Conservation (phyloP, 345 rosid genomes). For the Lagerstroemia speciosa region DNA sequence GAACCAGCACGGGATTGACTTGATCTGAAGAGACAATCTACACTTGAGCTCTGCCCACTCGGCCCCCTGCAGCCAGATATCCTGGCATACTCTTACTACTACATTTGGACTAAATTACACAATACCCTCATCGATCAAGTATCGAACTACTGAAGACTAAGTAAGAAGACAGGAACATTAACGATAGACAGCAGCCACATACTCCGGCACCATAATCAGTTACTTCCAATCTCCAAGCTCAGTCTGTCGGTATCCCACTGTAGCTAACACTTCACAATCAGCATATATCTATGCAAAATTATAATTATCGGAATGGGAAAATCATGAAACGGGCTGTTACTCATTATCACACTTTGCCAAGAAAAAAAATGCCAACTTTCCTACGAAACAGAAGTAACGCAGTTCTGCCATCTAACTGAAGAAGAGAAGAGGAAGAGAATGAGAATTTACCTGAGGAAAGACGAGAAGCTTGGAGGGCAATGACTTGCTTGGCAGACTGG, state of each 20-base stretch:
- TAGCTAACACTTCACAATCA: too few species aligned
- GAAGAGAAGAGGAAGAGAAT: not conserved
- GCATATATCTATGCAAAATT: too few species aligned
- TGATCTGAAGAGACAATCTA: not conserved
- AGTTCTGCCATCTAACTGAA: too few species aligned
- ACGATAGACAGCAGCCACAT: too few species aligned
- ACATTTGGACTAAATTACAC: not conserved
- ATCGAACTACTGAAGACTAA: not conserved
- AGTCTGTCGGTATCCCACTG: too few species aligned
- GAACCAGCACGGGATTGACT: too few species aligned
- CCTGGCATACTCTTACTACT: not conserved
- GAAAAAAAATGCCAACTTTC: not conserved
- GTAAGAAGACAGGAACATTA: not conserved
- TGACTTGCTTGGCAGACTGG: constrained; percentile 29
- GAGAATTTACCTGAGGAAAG: constrained; percentile 21
- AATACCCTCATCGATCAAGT: not conserved
- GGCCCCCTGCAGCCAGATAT: not conserved
- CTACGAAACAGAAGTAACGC: too few species aligned
- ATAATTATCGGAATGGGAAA: too few species aligned
- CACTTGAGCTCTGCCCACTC: not conserved
- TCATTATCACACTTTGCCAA: too few species aligned
- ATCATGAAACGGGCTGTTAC: too few species aligned
- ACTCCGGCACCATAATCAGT: too few species aligned
- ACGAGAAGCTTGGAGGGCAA: constrained; percentile 24
- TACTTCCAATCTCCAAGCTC: too few species aligned